Conservation (phyloP, 192 early-diverging fungal genomes). For the Backusella tuberculispora region DNA sequence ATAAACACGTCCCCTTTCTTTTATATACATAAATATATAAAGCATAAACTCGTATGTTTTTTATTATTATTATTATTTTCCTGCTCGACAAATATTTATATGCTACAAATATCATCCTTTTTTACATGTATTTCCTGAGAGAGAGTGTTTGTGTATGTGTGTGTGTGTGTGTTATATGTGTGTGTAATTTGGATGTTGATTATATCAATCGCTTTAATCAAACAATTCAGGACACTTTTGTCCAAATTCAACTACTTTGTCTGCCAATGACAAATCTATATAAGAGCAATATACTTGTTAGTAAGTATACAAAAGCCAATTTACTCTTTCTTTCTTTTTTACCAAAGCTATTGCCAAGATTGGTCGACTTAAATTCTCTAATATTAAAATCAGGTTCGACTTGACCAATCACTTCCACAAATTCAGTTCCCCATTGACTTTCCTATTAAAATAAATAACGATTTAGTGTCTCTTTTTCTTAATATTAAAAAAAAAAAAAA, state of each 20-base stretch:
- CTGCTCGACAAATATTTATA: neutral
- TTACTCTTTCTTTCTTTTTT: neutral
- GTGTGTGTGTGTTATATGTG: no score
- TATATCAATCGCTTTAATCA: no score
- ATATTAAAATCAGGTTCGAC: conserved; percentile 37
- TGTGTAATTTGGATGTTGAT: no score
- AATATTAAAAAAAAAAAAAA: no score
- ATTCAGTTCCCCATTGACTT: conserved; percentile 31
- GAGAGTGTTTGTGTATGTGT: neutral
- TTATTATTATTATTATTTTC: neutral
- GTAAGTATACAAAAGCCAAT: neutral
- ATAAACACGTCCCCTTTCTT: no score
- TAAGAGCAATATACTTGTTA: neutral
- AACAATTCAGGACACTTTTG: conserved; percentile 42
- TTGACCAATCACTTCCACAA: conserved; percentile 47
- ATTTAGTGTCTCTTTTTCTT: neutral
- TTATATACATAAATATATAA: no score
- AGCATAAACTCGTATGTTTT: no score
- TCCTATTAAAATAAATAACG: conserved; percentile 24
- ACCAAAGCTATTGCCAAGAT: conserved; percentile 46
- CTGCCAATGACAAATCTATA: conserved; percentile 40
- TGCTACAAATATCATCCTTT: neutral
- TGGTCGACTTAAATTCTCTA: conserved; percentile 36
- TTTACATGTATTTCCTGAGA: neutral
- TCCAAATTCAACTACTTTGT: conserved; percentile 38